Conservation (phyloP, 139 green algal species). For the Asterochloris erici region DNA sequence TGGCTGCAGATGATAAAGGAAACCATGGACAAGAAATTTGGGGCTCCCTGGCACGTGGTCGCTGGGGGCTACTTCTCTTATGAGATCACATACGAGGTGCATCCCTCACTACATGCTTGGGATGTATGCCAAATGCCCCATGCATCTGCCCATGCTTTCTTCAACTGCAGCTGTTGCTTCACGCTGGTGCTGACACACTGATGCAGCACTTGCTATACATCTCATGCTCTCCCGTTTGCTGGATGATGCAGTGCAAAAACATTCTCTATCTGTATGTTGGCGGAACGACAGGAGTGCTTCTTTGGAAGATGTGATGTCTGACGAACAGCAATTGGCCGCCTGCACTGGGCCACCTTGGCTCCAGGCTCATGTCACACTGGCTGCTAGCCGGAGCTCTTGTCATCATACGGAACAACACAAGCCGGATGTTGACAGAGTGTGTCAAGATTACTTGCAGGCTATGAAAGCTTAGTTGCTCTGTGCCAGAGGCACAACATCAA, state of each 20-base stretch:
- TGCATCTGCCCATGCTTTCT: not conserved
- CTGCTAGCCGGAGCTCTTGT: too few relatives aligned
- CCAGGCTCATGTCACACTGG: too few relatives aligned
- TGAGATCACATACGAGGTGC: slow-evolving; percentile 83
- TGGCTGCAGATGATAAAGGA: slow-evolving; percentile 80
- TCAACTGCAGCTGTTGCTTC: not conserved
- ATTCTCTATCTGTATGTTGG: slow-evolving; percentile 83
- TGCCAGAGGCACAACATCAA: too few relatives aligned
- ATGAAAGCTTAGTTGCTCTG: too few relatives aligned
- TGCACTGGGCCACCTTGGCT: too few relatives aligned
- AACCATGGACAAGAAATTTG: slow-evolving; percentile 94
- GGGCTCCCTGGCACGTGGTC: slow-evolving; percentile 83
- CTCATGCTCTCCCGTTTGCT: not conserved
- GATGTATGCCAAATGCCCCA: not conserved
- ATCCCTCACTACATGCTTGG: not conserved
- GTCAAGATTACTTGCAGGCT: too few relatives aligned
- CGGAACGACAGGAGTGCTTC: slow-evolving; percentile 72
- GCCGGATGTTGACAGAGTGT: too few relatives aligned
- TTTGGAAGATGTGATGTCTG: slow-evolving; percentile 83
- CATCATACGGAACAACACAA: too few relatives aligned
- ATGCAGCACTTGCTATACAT: not conserved
- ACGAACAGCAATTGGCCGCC: too few relatives aligned
- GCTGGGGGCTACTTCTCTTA: slow-evolving; percentile 82
- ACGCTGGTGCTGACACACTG: not conserved
- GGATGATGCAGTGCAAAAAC: slow-evolving; percentile 66